Evolutionary conservation across 1,284 basidiomycete genomes (phyloP).

Genomic region (Naganishia sp.): DNA sequence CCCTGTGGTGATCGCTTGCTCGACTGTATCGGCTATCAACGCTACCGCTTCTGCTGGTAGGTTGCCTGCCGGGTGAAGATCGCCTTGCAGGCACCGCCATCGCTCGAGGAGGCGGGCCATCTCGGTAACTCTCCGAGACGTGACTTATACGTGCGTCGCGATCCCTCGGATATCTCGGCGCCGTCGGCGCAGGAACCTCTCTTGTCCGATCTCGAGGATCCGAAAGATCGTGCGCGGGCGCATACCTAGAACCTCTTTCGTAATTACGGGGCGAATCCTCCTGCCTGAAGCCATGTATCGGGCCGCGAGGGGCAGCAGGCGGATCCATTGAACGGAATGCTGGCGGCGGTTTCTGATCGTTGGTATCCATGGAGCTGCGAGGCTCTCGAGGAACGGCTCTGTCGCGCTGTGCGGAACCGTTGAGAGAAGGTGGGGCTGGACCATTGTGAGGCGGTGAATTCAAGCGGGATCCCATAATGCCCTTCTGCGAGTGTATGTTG

Average conservation of each 20-base stretch:
- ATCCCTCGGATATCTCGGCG: background rate
- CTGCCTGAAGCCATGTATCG: conserved; percentile 1
- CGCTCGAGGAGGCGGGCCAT: conserved; percentile 11
- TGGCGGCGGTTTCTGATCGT: conserved; percentile 11
- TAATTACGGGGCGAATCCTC: background rate
- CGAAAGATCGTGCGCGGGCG: background rate
- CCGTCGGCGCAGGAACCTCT: conserved; percentile 16
- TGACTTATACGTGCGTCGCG: too few relatives aligned
- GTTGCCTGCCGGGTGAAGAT: conserved; percentile 9
- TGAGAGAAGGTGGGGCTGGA: conserved; percentile 12
- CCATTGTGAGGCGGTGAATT: too few relatives aligned
- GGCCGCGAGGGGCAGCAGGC: background rate
- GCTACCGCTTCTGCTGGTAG: conserved; percentile 40
- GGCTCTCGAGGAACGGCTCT: conserved; percentile 10
- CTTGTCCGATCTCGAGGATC: background rate
- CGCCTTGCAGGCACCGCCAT: conserved; percentile 22
- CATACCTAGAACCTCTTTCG: background rate
- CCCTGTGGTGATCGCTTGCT: conserved; percentile 52
- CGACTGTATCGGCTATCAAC: conserved; percentile 44
- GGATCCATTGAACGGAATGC: conserved; percentile 14
- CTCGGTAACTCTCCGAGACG: background rate
- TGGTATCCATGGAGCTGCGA: background rate
- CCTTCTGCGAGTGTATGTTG: background rate
- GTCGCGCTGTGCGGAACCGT: conserved; percentile 34
- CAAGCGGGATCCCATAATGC: too few relatives aligned